These are phyloP conservation scores for Talaromyces piceae DNA, from an alignment of 2,329 filamentous ascomycete species.

Conservation along the genomic window DNA sequence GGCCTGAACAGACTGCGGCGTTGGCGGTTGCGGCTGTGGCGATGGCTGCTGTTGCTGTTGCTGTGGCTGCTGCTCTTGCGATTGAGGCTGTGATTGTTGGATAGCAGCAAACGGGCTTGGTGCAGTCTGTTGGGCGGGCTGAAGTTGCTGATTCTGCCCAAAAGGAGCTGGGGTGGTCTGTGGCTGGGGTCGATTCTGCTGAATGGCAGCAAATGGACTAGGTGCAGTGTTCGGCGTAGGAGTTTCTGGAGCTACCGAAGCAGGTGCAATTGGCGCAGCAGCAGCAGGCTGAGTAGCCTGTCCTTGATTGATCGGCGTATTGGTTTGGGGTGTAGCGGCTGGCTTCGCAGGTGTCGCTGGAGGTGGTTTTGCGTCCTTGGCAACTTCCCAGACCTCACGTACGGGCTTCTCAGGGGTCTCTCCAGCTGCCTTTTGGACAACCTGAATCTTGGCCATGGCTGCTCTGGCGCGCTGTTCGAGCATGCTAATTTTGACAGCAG, in stretches of 20 bases:
- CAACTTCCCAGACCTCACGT: conserved; percentile 76
- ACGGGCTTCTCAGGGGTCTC: conserved; percentile 81
- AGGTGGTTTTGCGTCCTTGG: conserved; percentile 57
- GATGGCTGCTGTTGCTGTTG: conserved; percentile 7
- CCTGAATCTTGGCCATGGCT: conserved; percentile 63
- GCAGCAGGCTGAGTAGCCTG: conserved; percentile 1
- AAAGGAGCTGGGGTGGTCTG: not conserved
- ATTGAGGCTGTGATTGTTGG: not conserved
- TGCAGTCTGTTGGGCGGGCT: conserved; percentile 13
- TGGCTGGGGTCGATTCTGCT: conserved; percentile 6
- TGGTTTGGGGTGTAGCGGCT: not conserved
- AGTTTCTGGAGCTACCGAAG: conserved; percentile 1
- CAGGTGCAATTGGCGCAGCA: conserved; percentile 1
- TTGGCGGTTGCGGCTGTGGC: not conserved
- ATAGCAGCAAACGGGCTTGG: conserved; percentile 8
- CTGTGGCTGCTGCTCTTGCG: too few relatives aligned
- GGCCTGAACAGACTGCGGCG: conserved; percentile 2
- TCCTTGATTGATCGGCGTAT: not conserved
- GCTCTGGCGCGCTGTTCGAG: conserved; percentile 60
- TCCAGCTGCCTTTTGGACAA: conserved; percentile 73
- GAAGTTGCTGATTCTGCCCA: not conserved
- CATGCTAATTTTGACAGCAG: conserved; percentile 69
- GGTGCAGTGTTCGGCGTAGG: conserved; percentile 4
- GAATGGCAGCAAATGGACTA: conserved; percentile 13
- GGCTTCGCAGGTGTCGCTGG: conserved; percentile 27